phyloP scores from a whole-genome alignment of 2,329 filamentous ascomycete genomes.

The Clonostachys rhizophaga region DNA sequence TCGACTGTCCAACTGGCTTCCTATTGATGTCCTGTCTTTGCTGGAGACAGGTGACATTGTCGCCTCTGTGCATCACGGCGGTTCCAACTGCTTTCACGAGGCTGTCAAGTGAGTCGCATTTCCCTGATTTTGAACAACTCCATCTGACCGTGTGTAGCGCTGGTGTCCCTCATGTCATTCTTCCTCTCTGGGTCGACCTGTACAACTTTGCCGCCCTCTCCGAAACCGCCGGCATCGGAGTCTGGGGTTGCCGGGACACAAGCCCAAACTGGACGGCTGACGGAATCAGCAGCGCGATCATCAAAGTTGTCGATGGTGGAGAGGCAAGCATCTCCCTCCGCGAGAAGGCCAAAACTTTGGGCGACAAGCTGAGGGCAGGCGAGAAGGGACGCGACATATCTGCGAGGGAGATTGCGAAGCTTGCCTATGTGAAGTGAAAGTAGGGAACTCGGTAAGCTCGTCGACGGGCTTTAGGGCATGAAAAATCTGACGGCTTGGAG shows the following conservation, averaged over 20 bases:
- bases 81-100: slow-evolving; percentile 31
- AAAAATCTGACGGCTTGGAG: too few species aligned
- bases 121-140: too few species aligned
- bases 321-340: slow-evolving; percentile 1
- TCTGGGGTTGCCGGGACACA: slow-evolving; percentile 22
- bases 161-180: slow-evolving; percentile 35
- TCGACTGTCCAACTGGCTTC: slow-evolving; percentile 12
- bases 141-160: slow-evolving; percentile 14
- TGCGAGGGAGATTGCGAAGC: background rate
- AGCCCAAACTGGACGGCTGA: slow-evolving; percentile 18
- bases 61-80: slow-evolving; percentile 25
- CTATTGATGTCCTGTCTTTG: slow-evolving; percentile 15
- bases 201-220: slow-evolving; percentile 34
- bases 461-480: too few species aligned
- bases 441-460: too few species aligned
- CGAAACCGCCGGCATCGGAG: slow-evolving; percentile 32
- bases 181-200: slow-evolving; percentile 37
- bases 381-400: slow-evolving; percentile 1
- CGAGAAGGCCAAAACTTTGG: slow-evolving; percentile 5
- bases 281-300: slow-evolving; percentile 14
- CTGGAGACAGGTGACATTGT: slow-evolving; percentile 21
- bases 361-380: background rate
- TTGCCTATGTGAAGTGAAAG: background rate
- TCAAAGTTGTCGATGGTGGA: slow-evolving; percentile 9
- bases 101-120: slow-evolving; percentile 24